Evolutionary conservation across 164 flowering plant genomes (phyloP).

Genomic region (Aristolochia fimbriata): DNA sequence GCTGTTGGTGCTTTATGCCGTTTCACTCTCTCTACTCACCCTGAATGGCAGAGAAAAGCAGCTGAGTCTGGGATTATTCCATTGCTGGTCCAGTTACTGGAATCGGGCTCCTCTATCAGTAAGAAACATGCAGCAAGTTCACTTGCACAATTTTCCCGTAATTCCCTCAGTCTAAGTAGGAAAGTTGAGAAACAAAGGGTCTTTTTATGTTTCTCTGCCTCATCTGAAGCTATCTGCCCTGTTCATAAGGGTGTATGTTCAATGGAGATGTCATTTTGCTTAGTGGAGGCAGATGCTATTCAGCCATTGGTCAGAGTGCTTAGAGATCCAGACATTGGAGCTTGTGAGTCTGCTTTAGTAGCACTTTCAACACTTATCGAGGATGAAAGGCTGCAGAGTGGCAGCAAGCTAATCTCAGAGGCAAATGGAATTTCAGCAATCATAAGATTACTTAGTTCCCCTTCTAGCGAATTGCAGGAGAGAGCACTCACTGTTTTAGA

Average conservation of each 20-base stretch:
- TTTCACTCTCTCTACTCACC: conserved; percentile 34
- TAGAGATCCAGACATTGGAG: conserved; percentile 33
- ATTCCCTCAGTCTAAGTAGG: conserved; percentile 28
- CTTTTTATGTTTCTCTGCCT: conserved; percentile 43
- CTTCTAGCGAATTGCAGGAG: conserved; percentile 38
- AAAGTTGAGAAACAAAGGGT: conserved; percentile 26
- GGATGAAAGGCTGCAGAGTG: conserved; percentile 38
- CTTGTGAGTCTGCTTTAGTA: conserved; percentile 40
- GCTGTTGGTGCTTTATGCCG: conserved; percentile 47
- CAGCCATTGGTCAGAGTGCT: conserved; percentile 41
- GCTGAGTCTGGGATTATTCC: conserved; percentile 45
- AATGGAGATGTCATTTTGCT: conserved; percentile 48
- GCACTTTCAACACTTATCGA: conserved; percentile 51
- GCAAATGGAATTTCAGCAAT: conserved; percentile 40
- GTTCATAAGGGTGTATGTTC: conserved; percentile 54
- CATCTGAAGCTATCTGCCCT: conserved; percentile 34
- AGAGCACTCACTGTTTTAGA: conserved; percentile 43
- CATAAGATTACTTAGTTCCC: conserved; percentile 33
- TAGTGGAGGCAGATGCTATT: conserved; percentile 55
- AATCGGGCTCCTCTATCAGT: conserved; percentile 34
- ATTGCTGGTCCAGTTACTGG: conserved; percentile 36
- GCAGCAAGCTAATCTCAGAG: conserved; percentile 47
- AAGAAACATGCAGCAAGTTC: conserved; percentile 41
- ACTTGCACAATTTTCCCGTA: conserved; percentile 44
- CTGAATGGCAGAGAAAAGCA: conserved; percentile 39